Evolutionary conservation across 139 green algal species (phyloP).

Genomic region (Limnomonas spitsbergensis): DNA sequence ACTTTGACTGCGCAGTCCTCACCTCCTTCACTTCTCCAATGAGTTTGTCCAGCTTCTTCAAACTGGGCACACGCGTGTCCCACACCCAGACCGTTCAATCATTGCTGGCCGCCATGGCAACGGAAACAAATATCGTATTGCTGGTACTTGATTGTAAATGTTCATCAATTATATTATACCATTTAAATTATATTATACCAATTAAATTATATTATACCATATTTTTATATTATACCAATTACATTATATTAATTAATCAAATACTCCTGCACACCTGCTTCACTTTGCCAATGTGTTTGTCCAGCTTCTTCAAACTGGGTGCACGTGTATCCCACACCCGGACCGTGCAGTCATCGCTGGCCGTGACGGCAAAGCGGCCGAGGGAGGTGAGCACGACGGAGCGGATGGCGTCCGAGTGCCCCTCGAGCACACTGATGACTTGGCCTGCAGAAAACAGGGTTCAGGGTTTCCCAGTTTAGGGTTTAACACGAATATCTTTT

Average conservation of each 20-base stretch:
- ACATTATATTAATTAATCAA: no score
- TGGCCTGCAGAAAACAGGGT: neutral
- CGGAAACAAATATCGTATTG: no score
- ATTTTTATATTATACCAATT: conserved; percentile 21
- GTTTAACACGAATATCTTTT: no score
- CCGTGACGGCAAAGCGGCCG: conserved; percentile 69
- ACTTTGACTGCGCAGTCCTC: no score
- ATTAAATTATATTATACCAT: neutral
- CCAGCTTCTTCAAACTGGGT: neutral
- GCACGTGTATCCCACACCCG: conserved; percentile 74
- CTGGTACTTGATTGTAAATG: no score
- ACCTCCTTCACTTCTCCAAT: no score
- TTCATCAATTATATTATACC: no score
- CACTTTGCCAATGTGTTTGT: conserved; percentile 28
- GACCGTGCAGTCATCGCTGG: conserved; percentile 57
- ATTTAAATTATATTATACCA: neutral
- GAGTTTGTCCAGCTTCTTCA: no score
- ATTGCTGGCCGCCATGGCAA: no score
- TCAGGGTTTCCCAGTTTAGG: neutral
- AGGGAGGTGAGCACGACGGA: conserved; percentile 54
- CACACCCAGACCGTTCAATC: no score
- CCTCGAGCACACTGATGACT: conserved; percentile 49
- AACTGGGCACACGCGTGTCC: no score
- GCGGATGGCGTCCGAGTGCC: conserved; percentile 58
- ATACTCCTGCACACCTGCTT: neutral